These are phyloP conservation scores for Musa beccarii DNA, from an alignment of 176 grass and related monocot species.

Conservation along the genomic window DNA sequence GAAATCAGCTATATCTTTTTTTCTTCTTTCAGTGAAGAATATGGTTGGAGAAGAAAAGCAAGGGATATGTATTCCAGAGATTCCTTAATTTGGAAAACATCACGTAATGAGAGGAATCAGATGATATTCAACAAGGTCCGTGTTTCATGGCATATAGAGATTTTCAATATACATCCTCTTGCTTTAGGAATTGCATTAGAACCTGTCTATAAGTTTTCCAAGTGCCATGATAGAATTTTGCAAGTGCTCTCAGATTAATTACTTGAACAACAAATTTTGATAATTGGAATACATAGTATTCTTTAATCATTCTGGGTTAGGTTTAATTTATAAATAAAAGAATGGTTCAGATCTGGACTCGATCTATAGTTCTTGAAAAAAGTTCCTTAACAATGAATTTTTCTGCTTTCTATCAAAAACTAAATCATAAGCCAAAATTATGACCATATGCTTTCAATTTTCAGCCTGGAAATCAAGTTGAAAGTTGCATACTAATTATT, in stretches of 20 bases:
- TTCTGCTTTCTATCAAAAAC: no score
- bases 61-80: slow-evolving; percentile 5
- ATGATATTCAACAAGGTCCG: slow-evolving; percentile 21
- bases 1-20: not conserved
- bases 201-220: not conserved
- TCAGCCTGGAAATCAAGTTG: no score
- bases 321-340: no score
- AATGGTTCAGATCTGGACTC: no score
- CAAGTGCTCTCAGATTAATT: not conserved
- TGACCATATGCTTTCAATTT: no score
- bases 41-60: slow-evolving; percentile 24
- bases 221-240: not conserved
- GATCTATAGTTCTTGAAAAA: no score
- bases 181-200: slow-evolving; percentile 31
- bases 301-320: no score
- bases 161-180: slow-evolving; percentile 21
- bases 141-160: slow-evolving; percentile 28
- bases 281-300: not conserved
- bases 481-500: no score
- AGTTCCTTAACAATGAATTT: no score
- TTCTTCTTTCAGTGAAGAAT: slow-evolving; percentile 32
- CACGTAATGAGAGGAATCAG: slow-evolving; percentile 19
- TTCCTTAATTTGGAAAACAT: slow-evolving; percentile 23
- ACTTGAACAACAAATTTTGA: not conserved
- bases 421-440: no score